Base-by-base conservation (phyloP, 768 basidiomycete genomes). In the Stropharia rugosoannulata region DNA sequence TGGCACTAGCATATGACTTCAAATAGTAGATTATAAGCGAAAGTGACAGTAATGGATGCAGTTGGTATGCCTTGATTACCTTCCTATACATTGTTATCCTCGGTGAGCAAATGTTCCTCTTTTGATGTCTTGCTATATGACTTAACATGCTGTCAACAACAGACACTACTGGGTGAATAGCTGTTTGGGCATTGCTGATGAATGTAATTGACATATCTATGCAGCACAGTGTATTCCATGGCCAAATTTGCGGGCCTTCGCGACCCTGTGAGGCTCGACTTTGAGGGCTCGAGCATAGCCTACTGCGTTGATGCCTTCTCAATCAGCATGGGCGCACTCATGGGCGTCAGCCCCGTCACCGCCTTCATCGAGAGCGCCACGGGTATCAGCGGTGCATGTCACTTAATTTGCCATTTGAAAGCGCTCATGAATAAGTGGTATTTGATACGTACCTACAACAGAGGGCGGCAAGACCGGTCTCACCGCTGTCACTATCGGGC, bases 391-490 rank as follows among this genome's bases (percentile, higher is more conserved):
- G 86, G 84, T 86, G 64, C 15, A 77, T 70, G 29, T 32, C 29
- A 32, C 25, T 38, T 40, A n/a, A 1, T 41, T 29, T 35, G 0
- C 5, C 13, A 45, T 25, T 12, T 16, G 7, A 25, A 46, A 49
- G 47, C 27, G 45, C 11, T 16, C 35, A 12, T 18, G n/a, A n/a
- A n/a, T n/a, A n/a, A n/a, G n/a, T n/a, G n/a, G 19, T 18, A 40
- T 45, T 18, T 47, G 37, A 40, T 36, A 15, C 18, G 18, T 18
- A 25, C 7, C 29, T 16, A 37, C 29, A 3, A 56, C 66, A 79
- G 92, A 95, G 82, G 93, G 93, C 35, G 93, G 93, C 37, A 90
- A 87, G 75, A 95, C 93, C 0, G 93, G 93, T 25, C 71, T 95
- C 49, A 88, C 92, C 0, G 92, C 88, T 3, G 79, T 93, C 53